phyloP scores from a whole-genome alignment of 164 flowering plant species.

The Hamamelis virginiana region DNA sequence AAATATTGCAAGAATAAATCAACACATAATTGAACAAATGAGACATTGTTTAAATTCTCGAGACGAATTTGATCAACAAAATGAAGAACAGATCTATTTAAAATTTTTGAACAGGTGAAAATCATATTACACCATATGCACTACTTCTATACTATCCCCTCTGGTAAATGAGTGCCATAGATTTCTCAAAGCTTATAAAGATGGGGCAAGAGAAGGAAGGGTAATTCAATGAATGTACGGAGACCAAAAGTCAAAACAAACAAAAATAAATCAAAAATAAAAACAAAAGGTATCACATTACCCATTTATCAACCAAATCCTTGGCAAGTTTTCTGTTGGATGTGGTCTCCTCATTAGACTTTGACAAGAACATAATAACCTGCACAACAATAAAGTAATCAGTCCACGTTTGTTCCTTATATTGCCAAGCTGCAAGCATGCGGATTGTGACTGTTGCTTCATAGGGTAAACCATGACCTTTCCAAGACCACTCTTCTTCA shows the following conservation, averaged over 20 bases:
- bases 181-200: not conserved
- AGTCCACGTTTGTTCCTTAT: not conserved
- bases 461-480: conserved; percentile 41
- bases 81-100: not conserved
- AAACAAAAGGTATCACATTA: conserved; percentile 26
- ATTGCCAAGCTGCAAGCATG: not conserved
- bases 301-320: conserved; percentile 99
- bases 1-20: not conserved
- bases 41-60: not conserved
- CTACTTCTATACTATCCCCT: not conserved
- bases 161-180: not conserved
- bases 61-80: not conserved
- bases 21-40: not conserved
- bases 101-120: not conserved
- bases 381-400: conserved; percentile 22
- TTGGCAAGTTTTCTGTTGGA: conserved; percentile 89
- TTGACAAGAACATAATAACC: conserved; percentile 98
- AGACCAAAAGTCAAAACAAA: not conserved
- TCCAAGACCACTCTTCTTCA: conserved; percentile 92
- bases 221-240: not conserved
- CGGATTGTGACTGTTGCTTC: not conserved
- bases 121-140: not conserved
- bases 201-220: not conserved
- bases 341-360: conserved; percentile 91
- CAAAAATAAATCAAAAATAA: not conserved